These are phyloP conservation scores for Artemisia annua DNA, from an alignment of 129 eudicot species.

Conservation along the genomic window DNA sequence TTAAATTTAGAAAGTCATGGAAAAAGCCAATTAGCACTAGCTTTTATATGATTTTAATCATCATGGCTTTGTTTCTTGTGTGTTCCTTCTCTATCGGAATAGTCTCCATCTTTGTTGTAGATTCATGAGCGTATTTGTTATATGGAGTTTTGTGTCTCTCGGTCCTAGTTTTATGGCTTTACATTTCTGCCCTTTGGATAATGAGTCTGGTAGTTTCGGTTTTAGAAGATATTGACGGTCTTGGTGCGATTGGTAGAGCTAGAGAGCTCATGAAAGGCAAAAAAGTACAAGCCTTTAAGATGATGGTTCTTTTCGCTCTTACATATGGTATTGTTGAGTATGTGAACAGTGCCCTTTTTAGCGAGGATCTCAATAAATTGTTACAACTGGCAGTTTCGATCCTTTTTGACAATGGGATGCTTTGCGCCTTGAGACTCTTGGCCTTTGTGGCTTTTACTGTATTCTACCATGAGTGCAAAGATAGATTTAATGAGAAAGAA, in stretches of 20 bases:
- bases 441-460: constrained; percentile 36
- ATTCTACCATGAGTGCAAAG: constrained; percentile 31
- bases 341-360: neutral
- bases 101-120: neutral
- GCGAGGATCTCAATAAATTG: constrained; percentile 7
- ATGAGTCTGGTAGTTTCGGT: constrained; percentile 43
- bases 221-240: constrained; percentile 41
- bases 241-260: constrained; percentile 21
- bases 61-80: neutral
- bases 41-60: constrained; percentile 27
- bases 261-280: constrained; percentile 23
- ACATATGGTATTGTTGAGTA: neutral
- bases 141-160: neutral
- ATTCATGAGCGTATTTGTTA: constrained; percentile 8
- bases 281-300: constrained; percentile 11
- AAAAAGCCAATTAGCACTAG: constrained; percentile 14
- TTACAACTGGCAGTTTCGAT: constrained; percentile 11
- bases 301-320: constrained; percentile 15
- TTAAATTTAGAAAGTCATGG: constrained; percentile 16
- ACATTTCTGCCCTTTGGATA: constrained; percentile 26
- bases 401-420: constrained; percentile 19
- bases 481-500: constrained; percentile 14
- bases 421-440: constrained; percentile 24
- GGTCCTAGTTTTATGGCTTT: neutral
- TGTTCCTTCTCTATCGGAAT: constrained; percentile 1